Base-by-base conservation (phyloP, 495 filamentous ascomycete genomes). In the Penicillium psychrofluorescens region DNA sequence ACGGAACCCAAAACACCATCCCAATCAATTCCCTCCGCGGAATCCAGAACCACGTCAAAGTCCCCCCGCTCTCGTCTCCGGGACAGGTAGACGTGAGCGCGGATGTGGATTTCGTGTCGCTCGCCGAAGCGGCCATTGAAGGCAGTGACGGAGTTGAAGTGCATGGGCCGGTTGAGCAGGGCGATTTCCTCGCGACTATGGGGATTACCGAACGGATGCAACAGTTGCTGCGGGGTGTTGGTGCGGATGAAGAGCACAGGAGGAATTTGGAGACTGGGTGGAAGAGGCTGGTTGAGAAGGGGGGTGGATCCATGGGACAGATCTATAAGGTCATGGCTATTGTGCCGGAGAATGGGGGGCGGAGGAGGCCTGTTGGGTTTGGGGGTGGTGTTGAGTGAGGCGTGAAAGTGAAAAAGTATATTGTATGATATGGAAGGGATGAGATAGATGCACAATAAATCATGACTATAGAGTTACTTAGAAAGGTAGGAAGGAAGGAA, bases 241-340 rank as follows among this genome's bases (percentile, higher is more conserved):
- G 53, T 22, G 22, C 2, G 39, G 72, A 73, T 42, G 73, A 72
- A 32, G 70, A 77, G 46, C 72, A 74, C 53, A 72, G 58, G 38
- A 76, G 72, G 51, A 74, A 75, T 44, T 56, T 95, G n/a, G 81
- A 86, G 59, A 77, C 66, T 39, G 82, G 83, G 1, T 91, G 88
- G 77, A 80, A 76, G 65, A 65, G 91, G 46, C 61, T 97, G 32
- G 78, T 95, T 15, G 91, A 92, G 60, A 70, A 83, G 31, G 77
- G 84, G 0, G 81, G 77, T 10, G 78, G 75, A 37, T 90, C 86
- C 0, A 98, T 97, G 92, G 92, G 92, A 2, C 85, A 81, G 68
- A 64, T 96, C 37, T 98, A 98, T 56, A 95, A 96, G 70, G 89
- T 79, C 8, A 74, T 98, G 77, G 83, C 90, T 28, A 86, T 98